A percentile compares a stretch with the other conserved stretches of the same genome.
Conservation (phyloP, 169 alveolate genomes). For the Perkinsus marinus region DNA sequence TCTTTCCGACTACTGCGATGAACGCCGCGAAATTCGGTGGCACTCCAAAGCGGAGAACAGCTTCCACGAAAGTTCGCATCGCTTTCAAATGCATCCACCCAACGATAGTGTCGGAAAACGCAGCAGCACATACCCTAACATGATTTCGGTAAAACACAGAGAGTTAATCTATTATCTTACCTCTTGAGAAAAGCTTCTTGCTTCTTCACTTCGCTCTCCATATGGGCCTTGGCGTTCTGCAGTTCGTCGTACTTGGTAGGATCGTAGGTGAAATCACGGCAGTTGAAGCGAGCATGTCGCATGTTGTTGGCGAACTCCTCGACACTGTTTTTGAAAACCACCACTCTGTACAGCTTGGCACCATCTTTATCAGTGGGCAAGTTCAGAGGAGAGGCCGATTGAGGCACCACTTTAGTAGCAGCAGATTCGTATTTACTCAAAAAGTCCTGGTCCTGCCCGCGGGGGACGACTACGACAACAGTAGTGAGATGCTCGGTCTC, state of each 20-base stretch:
- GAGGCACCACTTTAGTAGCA: slow-evolving; percentile 53
- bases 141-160: not conserved
- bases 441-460: slow-evolving; percentile 34
- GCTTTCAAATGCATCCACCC: slow-evolving; percentile 60
- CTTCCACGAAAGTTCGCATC: slow-evolving; percentile 60
- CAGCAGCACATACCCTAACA: slow-evolving; percentile 49
- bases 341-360: slow-evolving; percentile 43
- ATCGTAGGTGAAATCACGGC: slow-evolving; percentile 42
- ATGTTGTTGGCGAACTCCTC: slow-evolving; percentile 34
- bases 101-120: slow-evolving; percentile 53
- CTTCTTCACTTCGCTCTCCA: slow-evolving; percentile 36
- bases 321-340: slow-evolving; percentile 32
- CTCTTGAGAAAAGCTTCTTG: slow-evolving; percentile 28
- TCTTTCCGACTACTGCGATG: slow-evolving; percentile 24
- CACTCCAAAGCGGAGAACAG: slow-evolving; percentile 59
- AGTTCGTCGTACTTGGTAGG: slow-evolving; percentile 31
- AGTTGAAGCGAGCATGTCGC: slow-evolving; percentile 16
- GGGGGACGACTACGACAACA: slow-evolving; percentile 44
- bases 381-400: slow-evolving; percentile 19
- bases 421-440: slow-evolving; percentile 33
- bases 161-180: not conserved
- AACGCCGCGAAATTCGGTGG: slow-evolving; percentile 58
- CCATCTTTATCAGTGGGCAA: slow-evolving; percentile 51
- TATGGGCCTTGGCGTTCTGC: slow-evolving; percentile 20
- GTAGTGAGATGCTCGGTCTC: slow-evolving; percentile 46